phyloP scores from a whole-genome alignment of 371 early-diverging fungal genomes.

The Blastocladiella emersonii region DNA sequence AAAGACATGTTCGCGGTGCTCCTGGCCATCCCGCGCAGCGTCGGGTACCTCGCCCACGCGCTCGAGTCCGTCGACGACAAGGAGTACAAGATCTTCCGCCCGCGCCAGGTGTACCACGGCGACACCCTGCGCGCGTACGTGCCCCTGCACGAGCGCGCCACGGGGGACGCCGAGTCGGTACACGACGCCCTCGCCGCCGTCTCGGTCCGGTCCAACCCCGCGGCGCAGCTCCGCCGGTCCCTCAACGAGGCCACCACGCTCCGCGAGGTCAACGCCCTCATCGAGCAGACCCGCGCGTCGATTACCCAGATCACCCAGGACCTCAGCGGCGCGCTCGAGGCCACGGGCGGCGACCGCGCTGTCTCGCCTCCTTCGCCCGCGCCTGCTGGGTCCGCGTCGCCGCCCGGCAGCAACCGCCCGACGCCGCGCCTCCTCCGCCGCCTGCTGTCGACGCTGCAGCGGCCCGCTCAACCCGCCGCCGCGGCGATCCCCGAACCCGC shows the following conservation, averaged over 20 bases:
- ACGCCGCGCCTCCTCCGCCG: background rate
- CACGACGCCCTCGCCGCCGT: background rate
- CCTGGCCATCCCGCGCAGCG: conserved; percentile 23
- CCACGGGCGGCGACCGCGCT: background rate
- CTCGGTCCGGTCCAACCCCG: background rate
- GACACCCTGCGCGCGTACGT: background rate
- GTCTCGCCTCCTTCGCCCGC: too few species aligned
- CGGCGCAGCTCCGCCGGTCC: background rate
- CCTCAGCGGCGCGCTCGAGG: background rate
- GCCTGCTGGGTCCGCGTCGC: background rate
- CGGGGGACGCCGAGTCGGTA: background rate
- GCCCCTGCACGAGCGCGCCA: background rate
- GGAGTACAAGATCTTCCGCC: conserved; percentile 25
- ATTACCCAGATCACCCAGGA: background rate
- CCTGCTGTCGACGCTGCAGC: background rate
- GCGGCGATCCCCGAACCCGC: too few species aligned
- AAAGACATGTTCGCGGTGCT: conserved; percentile 37
- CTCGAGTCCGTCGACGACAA: conserved; percentile 16
- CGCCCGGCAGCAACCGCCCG: background rate
- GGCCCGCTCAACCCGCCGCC: too few species aligned
- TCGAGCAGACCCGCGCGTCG: background rate
- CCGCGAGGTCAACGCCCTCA: background rate
- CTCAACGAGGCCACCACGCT: background rate
- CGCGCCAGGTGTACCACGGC: conserved; percentile 21
- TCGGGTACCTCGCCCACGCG: conserved; percentile 9